These are phyloP conservation scores for Rehmannia glutinosa DNA, from an alignment of 257 asterid genomes.

Conservation along the genomic window DNA sequence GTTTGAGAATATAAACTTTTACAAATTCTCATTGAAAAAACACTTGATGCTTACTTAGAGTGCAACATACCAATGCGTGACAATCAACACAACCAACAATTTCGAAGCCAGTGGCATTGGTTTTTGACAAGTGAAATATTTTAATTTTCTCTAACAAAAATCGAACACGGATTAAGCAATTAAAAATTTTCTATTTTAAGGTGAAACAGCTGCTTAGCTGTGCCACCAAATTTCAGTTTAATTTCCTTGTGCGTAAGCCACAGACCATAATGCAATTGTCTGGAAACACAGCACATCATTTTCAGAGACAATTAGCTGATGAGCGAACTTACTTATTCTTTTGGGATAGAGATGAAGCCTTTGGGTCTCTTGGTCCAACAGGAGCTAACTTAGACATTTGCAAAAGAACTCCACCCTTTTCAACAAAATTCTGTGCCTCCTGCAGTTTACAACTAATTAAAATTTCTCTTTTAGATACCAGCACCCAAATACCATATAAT, in stretches of 20 bases:
- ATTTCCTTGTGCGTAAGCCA: not conserved
- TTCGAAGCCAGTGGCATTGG: not conserved
- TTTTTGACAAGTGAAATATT: not conserved
- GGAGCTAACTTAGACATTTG: conserved; percentile 63
- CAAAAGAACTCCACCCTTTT: conserved; percentile 31
- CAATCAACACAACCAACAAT: too few species aligned
- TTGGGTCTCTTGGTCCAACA: conserved; percentile 33
- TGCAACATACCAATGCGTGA: too few species aligned
- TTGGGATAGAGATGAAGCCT: conserved; percentile 39
- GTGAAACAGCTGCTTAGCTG: not conserved
- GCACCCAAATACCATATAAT: not conserved
- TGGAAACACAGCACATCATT: not conserved
- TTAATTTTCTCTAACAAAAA: not conserved
- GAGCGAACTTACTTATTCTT: conserved; percentile 40
- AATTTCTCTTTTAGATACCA: conserved; percentile 12
- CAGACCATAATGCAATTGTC: not conserved
- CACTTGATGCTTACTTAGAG: too few species aligned
- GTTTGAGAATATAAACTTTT: not conserved
- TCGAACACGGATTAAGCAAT: not conserved
- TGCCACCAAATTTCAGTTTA: not conserved
- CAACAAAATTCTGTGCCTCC: conserved; percentile 31
- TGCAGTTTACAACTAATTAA: conserved; percentile 30
- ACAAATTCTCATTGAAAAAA: conserved; percentile 5
- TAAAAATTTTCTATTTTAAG: not conserved
- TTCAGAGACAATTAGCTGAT: conserved; percentile 5